Percentiles rank a stretch among this genome's conserved stretches.
phyloP scores from a whole-genome alignment of 176 grass and related monocot genomes.

The Carex pumila region DNA sequence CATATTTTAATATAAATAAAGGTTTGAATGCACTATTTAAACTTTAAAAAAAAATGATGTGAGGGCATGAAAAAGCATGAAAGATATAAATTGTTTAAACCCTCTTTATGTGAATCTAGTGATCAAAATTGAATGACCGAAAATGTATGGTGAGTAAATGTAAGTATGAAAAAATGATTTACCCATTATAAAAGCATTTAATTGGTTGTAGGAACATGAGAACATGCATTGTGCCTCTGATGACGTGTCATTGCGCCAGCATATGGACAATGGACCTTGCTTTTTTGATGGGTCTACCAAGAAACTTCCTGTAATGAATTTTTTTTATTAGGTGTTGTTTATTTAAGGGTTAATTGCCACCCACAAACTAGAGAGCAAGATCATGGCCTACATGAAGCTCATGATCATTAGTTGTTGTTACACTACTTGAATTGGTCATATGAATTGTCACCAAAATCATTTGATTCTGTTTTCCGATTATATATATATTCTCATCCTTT shows the following conservation, averaged over 20 bases:
- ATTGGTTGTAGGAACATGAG: background rate
- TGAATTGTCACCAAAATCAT: constrained; percentile 3
- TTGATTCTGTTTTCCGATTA: background rate
- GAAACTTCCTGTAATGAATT: background rate
- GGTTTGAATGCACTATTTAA: accelerated
- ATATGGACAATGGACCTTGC: background rate
- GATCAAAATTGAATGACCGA: background rate
- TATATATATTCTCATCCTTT: background rate
- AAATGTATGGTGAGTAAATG: background rate
- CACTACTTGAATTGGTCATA: background rate
- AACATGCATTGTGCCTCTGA: background rate
- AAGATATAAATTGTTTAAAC: too few species aligned
- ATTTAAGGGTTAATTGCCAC: background rate
- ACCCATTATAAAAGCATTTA: background rate
- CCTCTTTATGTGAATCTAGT: too few species aligned
- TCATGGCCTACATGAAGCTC: constrained; percentile 14
- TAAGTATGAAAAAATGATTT: background rate
- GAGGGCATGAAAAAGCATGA: too few species aligned
- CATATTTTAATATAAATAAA: too few species aligned
- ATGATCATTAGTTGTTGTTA: constrained; percentile 5
- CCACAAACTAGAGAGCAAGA: constrained; percentile 8
- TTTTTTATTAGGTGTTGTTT: constrained; percentile 13
- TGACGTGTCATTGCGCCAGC: background rate
- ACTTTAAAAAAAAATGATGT: too few species aligned
- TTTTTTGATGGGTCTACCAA: background rate